Evolutionary conservation across 2,329 filamentous ascomycete species (phyloP).

Genomic region (Clonostachys rosea): DNA sequence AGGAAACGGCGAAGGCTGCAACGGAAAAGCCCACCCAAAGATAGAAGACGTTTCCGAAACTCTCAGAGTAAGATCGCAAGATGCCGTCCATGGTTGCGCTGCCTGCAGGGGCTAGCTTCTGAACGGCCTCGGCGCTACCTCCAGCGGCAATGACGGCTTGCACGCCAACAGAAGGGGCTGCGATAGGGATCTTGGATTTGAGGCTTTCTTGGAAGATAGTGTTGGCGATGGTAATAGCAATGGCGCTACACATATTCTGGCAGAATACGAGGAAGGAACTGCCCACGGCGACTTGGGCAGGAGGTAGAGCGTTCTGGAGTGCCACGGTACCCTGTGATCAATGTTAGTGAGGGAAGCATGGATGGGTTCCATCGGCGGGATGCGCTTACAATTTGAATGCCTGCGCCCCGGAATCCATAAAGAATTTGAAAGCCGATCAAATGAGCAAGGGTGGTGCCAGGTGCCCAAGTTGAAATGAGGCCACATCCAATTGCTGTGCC

Average conservation of each 20-base stretch:
- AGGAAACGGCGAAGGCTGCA: slow-evolving; percentile 2
- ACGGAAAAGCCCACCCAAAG: slow-evolving; percentile 2
- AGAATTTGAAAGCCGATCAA: slow-evolving; percentile 46
- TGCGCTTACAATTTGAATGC: slow-evolving; percentile 23
- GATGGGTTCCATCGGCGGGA: too few species aligned
- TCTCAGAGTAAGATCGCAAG: slow-evolving; percentile 4
- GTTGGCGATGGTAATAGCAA: slow-evolving; percentile 28
- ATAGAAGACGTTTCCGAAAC: slow-evolving; percentile 7
- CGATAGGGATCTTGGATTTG: not conserved
- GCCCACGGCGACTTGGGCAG: slow-evolving; percentile 2
- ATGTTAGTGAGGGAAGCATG: too few species aligned
- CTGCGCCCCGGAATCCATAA: slow-evolving; percentile 33
- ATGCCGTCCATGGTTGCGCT: slow-evolving; percentile 14
- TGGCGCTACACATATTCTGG: slow-evolving; percentile 37
- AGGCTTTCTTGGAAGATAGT: slow-evolving; percentile 7
- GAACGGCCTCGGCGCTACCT: slow-evolving; percentile 33
- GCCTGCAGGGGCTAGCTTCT: slow-evolving; percentile 22
- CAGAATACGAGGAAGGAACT: slow-evolving; percentile 16
- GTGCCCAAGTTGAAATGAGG: slow-evolving; percentile 27
- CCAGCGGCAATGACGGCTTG: slow-evolving; percentile 19
- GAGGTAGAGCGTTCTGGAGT: slow-evolving; percentile 4
- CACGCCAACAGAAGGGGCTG: slow-evolving; percentile 2
- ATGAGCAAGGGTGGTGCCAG: slow-evolving; percentile 18
- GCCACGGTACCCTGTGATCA: slow-evolving; percentile 3
- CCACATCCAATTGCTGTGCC: slow-evolving; percentile 29